These are phyloP conservation scores for Astrocystis sublimbata DNA, from an alignment of 495 filamentous ascomycete species.

Conservation along the genomic window DNA sequence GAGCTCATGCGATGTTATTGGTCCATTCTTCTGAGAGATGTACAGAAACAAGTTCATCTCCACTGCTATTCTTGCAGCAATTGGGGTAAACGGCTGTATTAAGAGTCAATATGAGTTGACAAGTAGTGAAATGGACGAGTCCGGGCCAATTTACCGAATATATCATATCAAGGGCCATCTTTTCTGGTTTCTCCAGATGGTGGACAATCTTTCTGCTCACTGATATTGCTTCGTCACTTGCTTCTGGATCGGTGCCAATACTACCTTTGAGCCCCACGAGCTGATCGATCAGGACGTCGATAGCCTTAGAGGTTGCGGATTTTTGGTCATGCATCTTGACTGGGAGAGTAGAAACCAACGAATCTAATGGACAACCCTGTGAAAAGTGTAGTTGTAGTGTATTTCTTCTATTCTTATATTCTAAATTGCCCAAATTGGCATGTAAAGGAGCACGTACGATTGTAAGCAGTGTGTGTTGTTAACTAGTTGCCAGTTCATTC, in stretches of 20 bases:
- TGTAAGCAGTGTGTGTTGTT: no score
- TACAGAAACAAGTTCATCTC: background rate
- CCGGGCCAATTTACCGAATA: background rate
- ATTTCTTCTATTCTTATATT: no score
- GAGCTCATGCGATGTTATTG: background rate
- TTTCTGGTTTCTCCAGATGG: slow-evolving; percentile 2
- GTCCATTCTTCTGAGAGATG: background rate
- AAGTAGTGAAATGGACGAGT: background rate
- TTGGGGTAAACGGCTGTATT: background rate
- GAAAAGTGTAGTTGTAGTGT: no score
- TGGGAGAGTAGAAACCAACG: no score
- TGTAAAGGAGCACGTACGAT: no score
- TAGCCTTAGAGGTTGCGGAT: background rate
- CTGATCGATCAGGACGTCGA: background rate
- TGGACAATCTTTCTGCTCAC: background rate
- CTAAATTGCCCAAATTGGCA: no score
- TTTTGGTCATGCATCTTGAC: no score
- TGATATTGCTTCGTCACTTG: background rate
- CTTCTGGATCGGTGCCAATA: background rate
- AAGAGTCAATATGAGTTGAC: background rate
- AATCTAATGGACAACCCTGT: no score
- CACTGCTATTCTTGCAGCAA: slow-evolving; percentile 1
- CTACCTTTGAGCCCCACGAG: background rate
- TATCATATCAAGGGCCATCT: background rate
- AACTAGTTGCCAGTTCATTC: no score